Conservation (phyloP, 768 basidiomycete species). For the Russula brevipes region DNA sequence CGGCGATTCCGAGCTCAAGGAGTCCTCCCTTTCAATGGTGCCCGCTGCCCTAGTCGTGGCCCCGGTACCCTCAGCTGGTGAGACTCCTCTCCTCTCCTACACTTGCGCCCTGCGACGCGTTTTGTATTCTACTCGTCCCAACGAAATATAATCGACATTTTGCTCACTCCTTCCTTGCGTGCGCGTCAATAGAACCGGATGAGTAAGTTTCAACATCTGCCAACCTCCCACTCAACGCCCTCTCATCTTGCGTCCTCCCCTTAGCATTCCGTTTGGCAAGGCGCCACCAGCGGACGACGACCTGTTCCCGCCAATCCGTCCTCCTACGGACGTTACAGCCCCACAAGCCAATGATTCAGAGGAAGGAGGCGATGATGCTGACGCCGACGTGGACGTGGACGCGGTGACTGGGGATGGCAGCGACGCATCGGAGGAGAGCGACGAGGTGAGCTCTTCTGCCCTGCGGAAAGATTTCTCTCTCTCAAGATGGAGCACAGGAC, state of each 20-base stretch:
- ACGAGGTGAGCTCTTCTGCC: constrained; percentile 47
- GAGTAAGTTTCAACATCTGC: constrained; percentile 21
- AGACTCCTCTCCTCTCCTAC: constrained; percentile 6
- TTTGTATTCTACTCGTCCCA: constrained; percentile 24
- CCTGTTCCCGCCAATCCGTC: constrained; percentile 6
- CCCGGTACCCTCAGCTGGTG: constrained; percentile 35
- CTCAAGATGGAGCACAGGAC: constrained; percentile 44
- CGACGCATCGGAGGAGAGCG: constrained; percentile 37
- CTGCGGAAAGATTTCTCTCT: constrained; percentile 13
- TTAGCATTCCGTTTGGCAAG: constrained; percentile 20
- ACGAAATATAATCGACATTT: constrained; percentile 21
- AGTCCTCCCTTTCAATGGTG: constrained; percentile 27
- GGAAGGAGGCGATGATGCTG: constrained; percentile 8
- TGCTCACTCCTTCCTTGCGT: constrained; percentile 22
- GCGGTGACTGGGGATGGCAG: constrained; percentile 37
- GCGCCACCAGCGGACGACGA: constrained; percentile 12
- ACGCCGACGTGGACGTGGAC: constrained; percentile 31
- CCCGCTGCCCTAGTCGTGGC: constrained; percentile 30
- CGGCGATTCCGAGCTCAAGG: constrained; percentile 28
- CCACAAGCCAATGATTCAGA: constrained; percentile 20
- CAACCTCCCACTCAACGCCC: not conserved
- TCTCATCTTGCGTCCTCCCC: not conserved
- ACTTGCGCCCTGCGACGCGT: not conserved
- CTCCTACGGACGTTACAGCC: constrained; percentile 24
- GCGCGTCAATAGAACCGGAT: constrained; percentile 23